phyloP scores from a whole-genome alignment of 2,329 filamentous ascomycete genomes.

The Truncatella angustata region DNA sequence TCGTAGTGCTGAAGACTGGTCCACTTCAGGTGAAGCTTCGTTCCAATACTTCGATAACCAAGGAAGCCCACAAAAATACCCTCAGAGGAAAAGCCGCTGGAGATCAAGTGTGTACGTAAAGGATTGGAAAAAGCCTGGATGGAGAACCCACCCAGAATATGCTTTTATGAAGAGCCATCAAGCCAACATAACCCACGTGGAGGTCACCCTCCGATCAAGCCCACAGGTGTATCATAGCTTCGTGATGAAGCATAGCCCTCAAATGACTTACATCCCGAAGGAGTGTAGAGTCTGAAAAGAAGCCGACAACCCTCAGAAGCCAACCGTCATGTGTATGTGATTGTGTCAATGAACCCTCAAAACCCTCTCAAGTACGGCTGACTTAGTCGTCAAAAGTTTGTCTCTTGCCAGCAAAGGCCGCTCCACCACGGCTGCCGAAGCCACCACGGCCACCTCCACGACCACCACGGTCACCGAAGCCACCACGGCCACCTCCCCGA shows the following conservation, averaged over 20 bases:
- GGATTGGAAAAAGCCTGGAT: conserved; percentile 9
- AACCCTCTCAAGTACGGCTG: conserved; percentile 35
- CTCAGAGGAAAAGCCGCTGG: conserved; percentile 32
- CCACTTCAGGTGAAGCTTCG: conserved; percentile 30
- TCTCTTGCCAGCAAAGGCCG: conserved; percentile 80
- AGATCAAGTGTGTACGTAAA: conserved; percentile 14
- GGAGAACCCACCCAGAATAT: conserved; percentile 14
- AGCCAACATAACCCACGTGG: conserved; percentile 27
- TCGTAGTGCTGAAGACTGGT: conserved; percentile 30
- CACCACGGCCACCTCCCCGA: conserved; percentile 38
- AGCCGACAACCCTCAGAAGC: conserved; percentile 58
- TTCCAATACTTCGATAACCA: conserved; percentile 25
- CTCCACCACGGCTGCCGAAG: conserved; percentile 35
- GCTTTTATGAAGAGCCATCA: conserved; percentile 17
- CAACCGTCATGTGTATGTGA: conserved; percentile 36
- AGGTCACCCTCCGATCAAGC: conserved; percentile 40
- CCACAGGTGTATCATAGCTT: conserved; percentile 55
- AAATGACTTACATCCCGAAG: conserved; percentile 46
- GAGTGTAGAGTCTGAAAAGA: conserved; percentile 40
- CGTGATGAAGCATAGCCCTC: conserved; percentile 43
- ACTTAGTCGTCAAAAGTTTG: conserved; percentile 50
- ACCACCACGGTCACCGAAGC: conserved; percentile 39
- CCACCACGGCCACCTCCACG: conserved; percentile 44
- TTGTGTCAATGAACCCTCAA: conserved; percentile 45
- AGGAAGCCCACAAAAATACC: conserved; percentile 22